phyloP scores from a whole-genome alignment of 2,329 filamentous ascomycete species.

The Akanthomyces muscarius region DNA sequence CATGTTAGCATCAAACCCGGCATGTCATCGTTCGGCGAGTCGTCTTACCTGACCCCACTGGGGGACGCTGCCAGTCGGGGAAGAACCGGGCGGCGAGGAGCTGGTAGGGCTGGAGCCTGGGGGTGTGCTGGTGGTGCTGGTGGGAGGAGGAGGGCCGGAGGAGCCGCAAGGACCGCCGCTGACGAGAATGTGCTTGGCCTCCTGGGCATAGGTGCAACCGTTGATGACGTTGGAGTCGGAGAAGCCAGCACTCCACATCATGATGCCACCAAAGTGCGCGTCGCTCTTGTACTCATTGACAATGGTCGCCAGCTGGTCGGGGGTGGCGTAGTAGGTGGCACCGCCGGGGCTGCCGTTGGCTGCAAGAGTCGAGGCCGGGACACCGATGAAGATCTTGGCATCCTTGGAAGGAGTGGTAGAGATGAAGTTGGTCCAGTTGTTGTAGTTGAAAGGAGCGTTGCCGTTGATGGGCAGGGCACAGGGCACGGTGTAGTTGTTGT shows the following conservation, averaged over 20 bases:
- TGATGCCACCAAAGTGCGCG: constrained; percentile 33
- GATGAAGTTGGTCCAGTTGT: constrained; percentile 27
- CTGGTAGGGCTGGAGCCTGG: constrained; percentile 4
- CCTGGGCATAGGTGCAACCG: constrained; percentile 39
- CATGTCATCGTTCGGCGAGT: background rate
- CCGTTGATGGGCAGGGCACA: constrained; percentile 19
- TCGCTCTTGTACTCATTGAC: constrained; percentile 28
- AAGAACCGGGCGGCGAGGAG: constrained; percentile 11
- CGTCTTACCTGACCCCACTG: constrained; percentile 18
- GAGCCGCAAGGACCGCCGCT: constrained; percentile 16
- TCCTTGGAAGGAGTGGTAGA: constrained; percentile 24
- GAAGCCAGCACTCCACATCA: constrained; percentile 41
- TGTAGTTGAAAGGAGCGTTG: constrained; percentile 22
- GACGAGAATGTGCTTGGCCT: constrained; percentile 34
- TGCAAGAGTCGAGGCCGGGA: constrained; percentile 29
- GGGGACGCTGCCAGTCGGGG: constrained; percentile 2
- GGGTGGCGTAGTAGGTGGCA: constrained; percentile 33
- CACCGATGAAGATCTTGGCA: constrained; percentile 29
- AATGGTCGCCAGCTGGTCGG: constrained; percentile 28
- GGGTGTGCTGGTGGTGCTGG: background rate
- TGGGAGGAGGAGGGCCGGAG: constrained; percentile 9
- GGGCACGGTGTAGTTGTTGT: constrained; percentile 34
- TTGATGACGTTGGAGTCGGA: constrained; percentile 33
- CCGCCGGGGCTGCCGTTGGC: constrained; percentile 32
- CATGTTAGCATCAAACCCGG: background rate